phyloP scores from a whole-genome alignment of 1,284 basidiomycete genomes.

The Schizophyllum commune region DNA sequence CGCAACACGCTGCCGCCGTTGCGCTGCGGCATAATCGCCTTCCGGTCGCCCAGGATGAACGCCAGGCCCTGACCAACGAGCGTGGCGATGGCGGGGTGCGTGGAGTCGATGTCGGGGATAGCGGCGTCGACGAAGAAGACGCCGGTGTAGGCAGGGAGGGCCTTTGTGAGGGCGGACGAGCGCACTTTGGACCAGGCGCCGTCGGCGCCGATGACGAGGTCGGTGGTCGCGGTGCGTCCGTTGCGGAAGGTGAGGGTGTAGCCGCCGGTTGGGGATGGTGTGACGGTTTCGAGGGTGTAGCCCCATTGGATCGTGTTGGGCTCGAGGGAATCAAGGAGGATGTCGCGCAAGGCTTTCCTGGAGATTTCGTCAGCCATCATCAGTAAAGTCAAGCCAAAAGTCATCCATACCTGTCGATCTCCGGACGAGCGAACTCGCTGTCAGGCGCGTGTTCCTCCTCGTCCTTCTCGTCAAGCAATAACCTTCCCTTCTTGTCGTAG shows the following conservation, averaged over 20 bases:
- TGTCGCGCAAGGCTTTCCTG: neutral
- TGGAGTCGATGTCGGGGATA: constrained; percentile 15
- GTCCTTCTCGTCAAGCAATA: neutral
- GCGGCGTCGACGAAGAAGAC: constrained; percentile 21
- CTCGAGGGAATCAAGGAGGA: constrained; percentile 7
- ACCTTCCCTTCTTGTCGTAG: neutral
- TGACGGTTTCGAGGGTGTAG: neutral
- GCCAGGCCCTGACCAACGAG: constrained; percentile 21
- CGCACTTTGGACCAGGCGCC: constrained; percentile 33
- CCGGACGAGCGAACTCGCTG: neutral
- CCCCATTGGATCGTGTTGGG: constrained; percentile 9
- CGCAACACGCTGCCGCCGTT: constrained; percentile 20
- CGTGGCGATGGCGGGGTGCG: constrained; percentile 14
- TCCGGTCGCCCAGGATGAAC: constrained; percentile 20
- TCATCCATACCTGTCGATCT: neutral
- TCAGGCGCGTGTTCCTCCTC: neutral
- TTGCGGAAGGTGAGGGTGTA: neutral
- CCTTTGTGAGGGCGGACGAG: constrained; percentile 19
- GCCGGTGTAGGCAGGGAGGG: constrained; percentile 25
- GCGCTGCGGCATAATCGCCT: constrained; percentile 24
- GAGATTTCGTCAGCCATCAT: neutral
- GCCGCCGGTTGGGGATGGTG: neutral
- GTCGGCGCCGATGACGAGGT: constrained; percentile 34
- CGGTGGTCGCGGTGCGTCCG: constrained; percentile 11
- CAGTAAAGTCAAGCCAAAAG: neutral